These are phyloP conservation scores for Voacanga thouarsii DNA, from an alignment of 257 asterid genomes.

Conservation along the genomic window DNA sequence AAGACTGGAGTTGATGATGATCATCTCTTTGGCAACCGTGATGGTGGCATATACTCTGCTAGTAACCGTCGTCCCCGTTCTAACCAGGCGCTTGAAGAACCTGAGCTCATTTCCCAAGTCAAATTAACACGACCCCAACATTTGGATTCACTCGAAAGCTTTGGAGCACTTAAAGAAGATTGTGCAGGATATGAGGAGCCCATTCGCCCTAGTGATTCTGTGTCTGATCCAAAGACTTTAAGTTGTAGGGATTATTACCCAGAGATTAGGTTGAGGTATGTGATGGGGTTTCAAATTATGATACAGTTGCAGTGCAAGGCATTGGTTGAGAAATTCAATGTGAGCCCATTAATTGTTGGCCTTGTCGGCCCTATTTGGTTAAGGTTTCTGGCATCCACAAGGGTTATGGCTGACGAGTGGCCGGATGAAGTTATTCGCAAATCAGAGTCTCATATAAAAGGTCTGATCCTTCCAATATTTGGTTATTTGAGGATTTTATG, in stretches of 20 bases:
- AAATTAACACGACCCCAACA: slow-evolving; percentile 33
- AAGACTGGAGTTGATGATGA: slow-evolving; percentile 54
- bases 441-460: slow-evolving; percentile 60
- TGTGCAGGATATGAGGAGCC: slow-evolving; percentile 44
- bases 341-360: slow-evolving; percentile 61
- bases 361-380: slow-evolving; percentile 66
- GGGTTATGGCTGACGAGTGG: slow-evolving; percentile 66
- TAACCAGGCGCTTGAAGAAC: slow-evolving; percentile 13
- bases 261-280: slow-evolving; percentile 54
- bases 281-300: slow-evolving; percentile 64
- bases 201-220: slow-evolving; percentile 58
- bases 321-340: slow-evolving; percentile 65
- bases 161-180: slow-evolving; percentile 18
- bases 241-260: slow-evolving; percentile 47
- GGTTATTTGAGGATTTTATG: neutral
- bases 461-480: slow-evolving; percentile 22
- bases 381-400: slow-evolving; percentile 52
- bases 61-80: slow-evolving; percentile 32
- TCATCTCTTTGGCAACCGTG: slow-evolving; percentile 23
- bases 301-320: slow-evolving; percentile 74
- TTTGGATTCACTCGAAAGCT: slow-evolving; percentile 29
- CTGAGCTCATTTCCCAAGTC: slow-evolving; percentile 46
- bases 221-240: slow-evolving; percentile 24
- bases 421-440: slow-evolving; percentile 52
- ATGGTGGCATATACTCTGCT: slow-evolving; percentile 30